Percentiles rank a stretch among this genome's conserved stretches.
These are phyloP conservation scores for Mollisia scopiformis DNA, from an alignment of 2,329 filamentous ascomycete species.

Conservation along the genomic window DNA sequence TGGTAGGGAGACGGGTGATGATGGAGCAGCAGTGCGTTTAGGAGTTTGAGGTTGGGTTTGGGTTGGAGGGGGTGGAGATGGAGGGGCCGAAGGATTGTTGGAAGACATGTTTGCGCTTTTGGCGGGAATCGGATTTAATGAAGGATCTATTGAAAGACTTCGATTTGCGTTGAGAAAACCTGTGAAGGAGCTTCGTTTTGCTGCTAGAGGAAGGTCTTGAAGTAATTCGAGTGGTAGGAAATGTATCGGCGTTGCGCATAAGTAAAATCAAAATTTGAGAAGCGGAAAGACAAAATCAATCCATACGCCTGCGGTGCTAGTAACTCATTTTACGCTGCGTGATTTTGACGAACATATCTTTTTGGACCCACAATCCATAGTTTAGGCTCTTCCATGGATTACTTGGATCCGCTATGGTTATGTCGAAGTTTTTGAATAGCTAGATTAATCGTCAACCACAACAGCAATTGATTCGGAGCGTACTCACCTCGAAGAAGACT, in stretches of 20 bases:
- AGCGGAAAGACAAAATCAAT: too few relatives aligned
- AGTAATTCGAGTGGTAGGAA: too few relatives aligned
- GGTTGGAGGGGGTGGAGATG: background rate
- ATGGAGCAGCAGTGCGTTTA: background rate
- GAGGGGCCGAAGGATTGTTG: background rate
- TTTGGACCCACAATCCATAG: constrained; percentile 8
- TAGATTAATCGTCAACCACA: too few relatives aligned
- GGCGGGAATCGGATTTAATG: too few relatives aligned
- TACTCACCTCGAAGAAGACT: constrained; percentile 31
- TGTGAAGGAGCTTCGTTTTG: too few relatives aligned
- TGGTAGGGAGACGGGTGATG: background rate
- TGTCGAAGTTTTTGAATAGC: constrained; percentile 19
- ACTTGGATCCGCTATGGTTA: constrained; percentile 15
- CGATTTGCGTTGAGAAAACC: too few relatives aligned
- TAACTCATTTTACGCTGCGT: background rate
- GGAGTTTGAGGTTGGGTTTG: background rate
- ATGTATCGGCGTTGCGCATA: too few relatives aligned
- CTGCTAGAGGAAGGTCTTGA: too few relatives aligned
- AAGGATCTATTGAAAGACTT: too few relatives aligned
- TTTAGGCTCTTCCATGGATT: constrained; percentile 18
- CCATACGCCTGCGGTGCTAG: background rate
- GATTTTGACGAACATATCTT: constrained; percentile 16
- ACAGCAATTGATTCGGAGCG: too few relatives aligned
- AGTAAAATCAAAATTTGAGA: too few relatives aligned
- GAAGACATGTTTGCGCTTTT: background rate